phyloP scores from a whole-genome alignment of 1,284 basidiomycete species.

The Apiotrichum gamsii region DNA sequence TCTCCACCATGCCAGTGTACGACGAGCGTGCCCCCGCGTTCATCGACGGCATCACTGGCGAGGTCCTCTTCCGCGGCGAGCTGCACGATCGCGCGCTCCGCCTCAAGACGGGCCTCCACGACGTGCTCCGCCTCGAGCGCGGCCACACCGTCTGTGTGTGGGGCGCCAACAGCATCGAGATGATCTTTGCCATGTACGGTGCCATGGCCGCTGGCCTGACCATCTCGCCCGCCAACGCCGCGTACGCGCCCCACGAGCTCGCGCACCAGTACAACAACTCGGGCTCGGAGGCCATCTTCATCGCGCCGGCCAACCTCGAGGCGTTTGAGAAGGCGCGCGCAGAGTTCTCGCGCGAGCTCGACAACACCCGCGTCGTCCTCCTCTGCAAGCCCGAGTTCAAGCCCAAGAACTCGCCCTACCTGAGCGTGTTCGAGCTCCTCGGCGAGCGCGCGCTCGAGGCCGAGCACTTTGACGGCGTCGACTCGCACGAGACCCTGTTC shows the following conservation, averaged over 20 bases:
- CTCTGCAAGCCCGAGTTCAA: constrained; percentile 4
- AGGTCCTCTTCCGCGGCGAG: constrained; percentile 56
- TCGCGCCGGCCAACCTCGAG: constrained; percentile 53
- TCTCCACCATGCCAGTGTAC: neutral
- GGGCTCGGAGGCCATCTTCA: constrained; percentile 54
- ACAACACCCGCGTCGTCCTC: constrained; percentile 8
- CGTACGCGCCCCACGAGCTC: constrained; percentile 41
- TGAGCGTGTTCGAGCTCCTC: constrained; percentile 7
- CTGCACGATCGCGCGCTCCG: constrained; percentile 55
- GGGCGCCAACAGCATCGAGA: constrained; percentile 56
- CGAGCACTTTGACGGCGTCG: constrained; percentile 9
- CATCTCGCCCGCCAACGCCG: constrained; percentile 38
- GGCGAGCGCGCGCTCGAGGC: neutral
- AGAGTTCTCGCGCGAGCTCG: constrained; percentile 4
- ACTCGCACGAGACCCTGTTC: constrained; percentile 11
- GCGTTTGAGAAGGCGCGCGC: constrained; percentile 22
- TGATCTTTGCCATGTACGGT: constrained; percentile 59
- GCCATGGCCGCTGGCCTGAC: constrained; percentile 40
- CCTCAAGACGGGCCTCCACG: constrained; percentile 54
- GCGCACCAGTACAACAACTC: constrained; percentile 51
- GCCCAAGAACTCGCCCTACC: constrained; percentile 6
- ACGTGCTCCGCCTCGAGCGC: constrained; percentile 7
- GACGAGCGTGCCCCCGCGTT: constrained; percentile 38
- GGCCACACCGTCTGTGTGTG: constrained; percentile 41
- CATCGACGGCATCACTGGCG: constrained; percentile 60